A percentile compares a stretch with the other conserved stretches of the same genome.
These are phyloP conservation scores for Boletus reticulatus DNA, from an alignment of 768 basidiomycete genomes.

Conservation along the genomic window DNA sequence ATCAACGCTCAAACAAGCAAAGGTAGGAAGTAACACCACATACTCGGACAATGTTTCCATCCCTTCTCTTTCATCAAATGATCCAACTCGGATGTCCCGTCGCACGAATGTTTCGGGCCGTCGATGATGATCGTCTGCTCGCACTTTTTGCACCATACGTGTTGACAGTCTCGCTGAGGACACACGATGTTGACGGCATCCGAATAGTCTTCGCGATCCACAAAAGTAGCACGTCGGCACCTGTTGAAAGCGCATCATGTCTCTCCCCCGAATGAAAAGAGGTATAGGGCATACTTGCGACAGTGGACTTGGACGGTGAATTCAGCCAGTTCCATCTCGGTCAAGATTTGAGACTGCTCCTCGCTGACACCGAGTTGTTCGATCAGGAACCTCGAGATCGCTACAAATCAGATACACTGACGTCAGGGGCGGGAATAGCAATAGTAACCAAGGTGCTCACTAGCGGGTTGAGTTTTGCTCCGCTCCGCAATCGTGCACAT, in stretches of 20 bases:
- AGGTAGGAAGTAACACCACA: constrained; percentile 1
- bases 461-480: constrained; percentile 25
- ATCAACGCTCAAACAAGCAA: neutral
- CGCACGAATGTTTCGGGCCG: constrained; percentile 53
- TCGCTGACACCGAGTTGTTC: constrained; percentile 46
- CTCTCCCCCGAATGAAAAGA: neutral
- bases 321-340: constrained; percentile 45
- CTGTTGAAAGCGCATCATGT: constrained; percentile 29
- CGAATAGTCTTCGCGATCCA: constrained; percentile 49
- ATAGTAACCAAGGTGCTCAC: constrained; percentile 21
- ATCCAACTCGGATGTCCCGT: constrained; percentile 53
- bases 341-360: constrained; percentile 38
- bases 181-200: constrained; percentile 44
- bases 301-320: constrained; percentile 48
- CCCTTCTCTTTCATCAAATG: constrained; percentile 51
- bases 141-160: constrained; percentile 64
- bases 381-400: constrained; percentile 39
- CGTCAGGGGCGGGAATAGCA: neutral
- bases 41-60: constrained; percentile 66
- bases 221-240: constrained; percentile 46
- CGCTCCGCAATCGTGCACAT: constrained; percentile 40
- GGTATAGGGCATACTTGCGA: constrained; percentile 38
- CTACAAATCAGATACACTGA: constrained; percentile 23
- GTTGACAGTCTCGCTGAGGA: constrained; percentile 44
- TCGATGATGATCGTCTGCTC: constrained; percentile 37